Conservation (phyloP, 192 early-diverging fungal species). For the Umbelopsis sp. region DNA sequence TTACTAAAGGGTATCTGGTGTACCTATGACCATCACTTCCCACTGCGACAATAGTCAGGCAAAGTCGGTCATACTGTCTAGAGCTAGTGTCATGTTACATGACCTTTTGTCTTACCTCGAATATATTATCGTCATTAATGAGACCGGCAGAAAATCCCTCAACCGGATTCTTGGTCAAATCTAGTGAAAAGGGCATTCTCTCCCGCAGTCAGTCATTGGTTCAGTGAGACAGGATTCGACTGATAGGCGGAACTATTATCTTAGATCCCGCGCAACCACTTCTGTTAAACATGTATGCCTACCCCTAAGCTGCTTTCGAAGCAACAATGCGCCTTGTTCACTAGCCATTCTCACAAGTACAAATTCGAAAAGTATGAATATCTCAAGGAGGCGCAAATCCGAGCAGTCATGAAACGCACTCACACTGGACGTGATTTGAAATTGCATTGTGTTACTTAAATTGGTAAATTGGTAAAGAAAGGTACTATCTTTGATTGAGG, state of each 20-base stretch:
- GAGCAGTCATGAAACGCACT: too few relatives aligned
- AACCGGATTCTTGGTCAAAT: slow-evolving; percentile 73
- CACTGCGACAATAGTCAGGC: slow-evolving; percentile 53
- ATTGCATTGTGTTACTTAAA: too few relatives aligned
- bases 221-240: neutral
- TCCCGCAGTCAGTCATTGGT: slow-evolving; percentile 1
- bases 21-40: slow-evolving; percentile 91
- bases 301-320: slow-evolving; percentile 55
- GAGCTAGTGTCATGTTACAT: slow-evolving; percentile 4
- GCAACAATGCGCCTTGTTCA: slow-evolving; percentile 48
- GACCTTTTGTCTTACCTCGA: slow-evolving; percentile 63
- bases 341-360: slow-evolving; percentile 6
- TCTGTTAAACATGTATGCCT: neutral
- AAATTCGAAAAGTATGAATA: neutral
- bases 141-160: slow-evolving; percentile 93
- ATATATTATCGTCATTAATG: slow-evolving; percentile 80
- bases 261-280: neutral
- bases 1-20: slow-evolving; percentile 85
- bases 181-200: slow-evolving; percentile 47
- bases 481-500: too few relatives aligned
- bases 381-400: neutral
- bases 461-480: too few relatives aligned
- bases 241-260: neutral
- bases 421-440: too few relatives aligned
- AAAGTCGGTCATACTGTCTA: neutral